Evolutionary conservation across 2,329 filamentous ascomycete species (phyloP).

Genomic region (Diaporthe eres): DNA sequence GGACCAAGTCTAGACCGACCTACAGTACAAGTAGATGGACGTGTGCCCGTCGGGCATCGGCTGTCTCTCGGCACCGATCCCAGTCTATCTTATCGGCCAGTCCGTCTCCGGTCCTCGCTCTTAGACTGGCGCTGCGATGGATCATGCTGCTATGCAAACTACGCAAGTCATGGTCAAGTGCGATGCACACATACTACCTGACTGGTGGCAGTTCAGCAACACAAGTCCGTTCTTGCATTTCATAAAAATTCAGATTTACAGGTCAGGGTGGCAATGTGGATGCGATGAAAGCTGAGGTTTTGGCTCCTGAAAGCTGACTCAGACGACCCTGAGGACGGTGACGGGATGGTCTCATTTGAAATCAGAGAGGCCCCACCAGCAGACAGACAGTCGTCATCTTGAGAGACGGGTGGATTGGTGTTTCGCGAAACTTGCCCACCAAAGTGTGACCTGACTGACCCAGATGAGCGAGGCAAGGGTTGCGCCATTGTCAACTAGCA

Average conservation of each 20-base stretch:
- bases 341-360: constrained; percentile 31
- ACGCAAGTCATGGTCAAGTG: neutral
- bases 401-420: constrained; percentile 13
- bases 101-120: constrained; percentile 23
- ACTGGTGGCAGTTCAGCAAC: too few relatives aligned
- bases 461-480: neutral
- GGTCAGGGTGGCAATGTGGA: neutral
- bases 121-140: constrained; percentile 6
- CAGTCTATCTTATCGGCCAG: constrained; percentile 27
- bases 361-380: constrained; percentile 21
- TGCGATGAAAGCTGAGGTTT: neutral
- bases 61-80: constrained; percentile 24
- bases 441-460: neutral
- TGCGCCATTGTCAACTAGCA: neutral
- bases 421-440: constrained; percentile 7
- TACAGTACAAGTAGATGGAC: too few relatives aligned
- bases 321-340: constrained; percentile 21
- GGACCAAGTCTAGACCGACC: neutral
- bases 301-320: neutral
- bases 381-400: constrained; percentile 22
- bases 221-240: too few relatives aligned
- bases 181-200: neutral
- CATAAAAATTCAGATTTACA: neutral
- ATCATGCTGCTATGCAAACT: neutral
- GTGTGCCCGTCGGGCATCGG: constrained; percentile 3